Conservation (phyloP, 306 rosid genomes). For the Begonia loranthoides region DNA sequence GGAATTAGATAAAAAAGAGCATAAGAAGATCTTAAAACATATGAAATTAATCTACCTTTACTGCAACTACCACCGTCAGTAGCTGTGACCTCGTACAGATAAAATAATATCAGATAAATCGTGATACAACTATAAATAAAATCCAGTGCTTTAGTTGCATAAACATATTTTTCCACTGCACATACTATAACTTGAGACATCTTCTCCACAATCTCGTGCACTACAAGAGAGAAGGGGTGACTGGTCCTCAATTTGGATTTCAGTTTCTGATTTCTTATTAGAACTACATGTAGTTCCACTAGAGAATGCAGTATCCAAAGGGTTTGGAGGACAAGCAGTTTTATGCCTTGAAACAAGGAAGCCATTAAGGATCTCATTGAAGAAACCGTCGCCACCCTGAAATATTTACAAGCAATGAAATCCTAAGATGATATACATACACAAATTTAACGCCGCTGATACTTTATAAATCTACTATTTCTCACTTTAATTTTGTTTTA, state of each 20-base stretch:
- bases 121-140: conserved; percentile 8
- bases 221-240: conserved; percentile 40
- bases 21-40: too few relatives aligned
- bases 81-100: too few relatives aligned
- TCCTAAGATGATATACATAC: background rate
- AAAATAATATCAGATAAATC: too few relatives aligned
- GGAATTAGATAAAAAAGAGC: too few relatives aligned
- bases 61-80: too few relatives aligned
- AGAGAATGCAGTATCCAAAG: conserved; percentile 42
- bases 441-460: background rate
- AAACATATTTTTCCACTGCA: conserved; percentile 17
- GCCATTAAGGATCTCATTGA: conserved; percentile 97
- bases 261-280: conserved; percentile 26
- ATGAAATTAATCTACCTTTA: too few relatives aligned
- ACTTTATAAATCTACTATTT: too few relatives aligned
- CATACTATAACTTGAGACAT: conserved; percentile 32
- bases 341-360: conserved; percentile 76
- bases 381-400: conserved; percentile 94
- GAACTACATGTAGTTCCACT: conserved; percentile 25
- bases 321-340: conserved; percentile 70
- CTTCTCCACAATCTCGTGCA: conserved; percentile 21
- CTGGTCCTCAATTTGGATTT: conserved; percentile 33
- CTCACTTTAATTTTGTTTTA: too few relatives aligned
- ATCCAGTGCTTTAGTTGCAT: conserved; percentile 10
- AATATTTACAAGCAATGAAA: conserved; percentile 4